Base-by-base conservation (phyloP, 345 rosid genomes). In the Populus alba region DNA sequence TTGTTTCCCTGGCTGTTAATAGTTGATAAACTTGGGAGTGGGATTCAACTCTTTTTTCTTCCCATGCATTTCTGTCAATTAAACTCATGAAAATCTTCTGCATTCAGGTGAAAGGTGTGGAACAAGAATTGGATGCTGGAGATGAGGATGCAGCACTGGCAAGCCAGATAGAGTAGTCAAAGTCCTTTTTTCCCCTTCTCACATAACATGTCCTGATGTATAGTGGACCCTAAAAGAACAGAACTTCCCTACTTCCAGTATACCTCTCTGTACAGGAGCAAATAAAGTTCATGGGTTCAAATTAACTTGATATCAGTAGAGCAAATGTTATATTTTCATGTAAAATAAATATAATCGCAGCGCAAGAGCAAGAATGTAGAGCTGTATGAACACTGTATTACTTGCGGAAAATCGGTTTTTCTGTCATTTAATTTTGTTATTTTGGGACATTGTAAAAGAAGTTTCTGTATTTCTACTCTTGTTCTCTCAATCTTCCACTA, bases 71-170 rank as follows among this genome's bases (percentile, higher is more conserved):
- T 37, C 35, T 41, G 41, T 29, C 23, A 57, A 8, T 68, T 67
- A 25, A 70, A 22, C 76, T 79, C 65, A 49, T 16, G 57, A 73
- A 63, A 49, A 53, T 75, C 66, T 68, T 80, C 27, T 75, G 63
- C 65, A 25, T 74, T 62, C 91, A 95, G 98, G 98, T 95, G 43
- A 93, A 92, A 80, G 90, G 87, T 17, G 99, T 93, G 37, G 97
- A 93, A 80, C 97, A 93, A 87, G 98, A 95, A 83, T 80, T 92
- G 1, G 99, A 95, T 73, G 88, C 79, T 20, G 97, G 87, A 68
- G 92, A 90, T 5, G 75, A 80, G 69, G 75, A 80, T 5, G 75
- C 85, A 72, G 62, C 85, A 68, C 80, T 88, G 63, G 72, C 86
- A 31, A 87, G 89, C n/a, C 91, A 89, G 76, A 68, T 82, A 86